Evolutionary conservation across 306 rosid species (phyloP), one percentile per base, ranked within the genome.

Genomic region (Senna siamea): DNA sequence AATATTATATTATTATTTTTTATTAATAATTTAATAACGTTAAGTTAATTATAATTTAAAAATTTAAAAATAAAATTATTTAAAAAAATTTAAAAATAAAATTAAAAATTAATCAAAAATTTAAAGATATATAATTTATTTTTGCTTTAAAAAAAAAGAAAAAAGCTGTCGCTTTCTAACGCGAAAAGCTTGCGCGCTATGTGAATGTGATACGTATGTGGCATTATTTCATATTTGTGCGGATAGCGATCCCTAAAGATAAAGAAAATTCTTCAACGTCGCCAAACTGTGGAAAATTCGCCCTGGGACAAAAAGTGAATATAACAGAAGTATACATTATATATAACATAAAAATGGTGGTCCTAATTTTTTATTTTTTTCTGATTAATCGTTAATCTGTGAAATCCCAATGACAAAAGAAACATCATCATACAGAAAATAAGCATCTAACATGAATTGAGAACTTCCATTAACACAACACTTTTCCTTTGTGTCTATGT

Each of bases 401-500:
- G 47, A 9, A 7, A 62, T 48, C 30, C 9, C 5, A 70, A 26
- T 28, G 51, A 44, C 11, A 44, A 44, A 9, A 44, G 51, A 44
- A 44, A 12, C 51, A 13, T 26, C 19, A 54, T 1, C 53, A 19
- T 52, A 48, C 4, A 26, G 38, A 20, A 52, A 53, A 44, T 13
- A 11, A 32, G 60, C 5, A 38, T 10, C 72, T 53, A 61, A 46
- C 58, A 67, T 0, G 19, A 75, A 34, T 7, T 68, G 4, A 4
- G 17, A 61, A 69, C 4, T 66, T 65, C 63, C 60, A 56, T 43
- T 26, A 75, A 70, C 32, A 54, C 70, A 55, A 35, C 44, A 53
- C 46, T 30, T 66, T 56, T 30, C n/a, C 34, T 60, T 23, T 69
- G 30, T 26, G 30, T 18, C 9, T 48, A 11, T 0, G 55, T 64